phyloP scores from a whole-genome alignment of 805 yeast genomes.

The Candida rishiriensis region DNA sequence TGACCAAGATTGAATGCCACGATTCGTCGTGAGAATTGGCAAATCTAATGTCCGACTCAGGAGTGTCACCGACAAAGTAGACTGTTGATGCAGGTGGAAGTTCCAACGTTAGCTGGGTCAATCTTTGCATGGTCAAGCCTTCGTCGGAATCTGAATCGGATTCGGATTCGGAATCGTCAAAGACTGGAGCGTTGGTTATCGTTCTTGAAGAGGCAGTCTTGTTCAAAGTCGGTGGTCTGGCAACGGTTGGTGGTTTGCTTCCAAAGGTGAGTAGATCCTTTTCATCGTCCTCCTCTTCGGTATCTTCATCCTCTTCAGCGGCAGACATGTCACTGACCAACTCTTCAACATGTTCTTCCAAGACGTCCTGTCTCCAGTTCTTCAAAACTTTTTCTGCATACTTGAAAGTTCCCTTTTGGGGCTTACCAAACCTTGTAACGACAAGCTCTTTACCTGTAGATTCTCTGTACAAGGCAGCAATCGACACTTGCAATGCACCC shows the following conservation, averaged over 20 bases:
- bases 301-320: conserved; percentile 14
- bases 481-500: conserved; percentile 90
- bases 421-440: conserved; percentile 85
- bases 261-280: conserved; percentile 20
- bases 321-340: conserved; percentile 14
- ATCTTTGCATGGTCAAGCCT: conserved; percentile 42
- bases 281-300: conserved; percentile 18
- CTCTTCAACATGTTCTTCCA: conserved; percentile 66
- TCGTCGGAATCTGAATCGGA: conserved; percentile 29
- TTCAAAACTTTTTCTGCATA: conserved; percentile 76
- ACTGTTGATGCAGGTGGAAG: conserved; percentile 83
- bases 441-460: conserved; percentile 78
- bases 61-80: conserved; percentile 86
- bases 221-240: conserved; percentile 6
- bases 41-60: conserved; percentile 83
- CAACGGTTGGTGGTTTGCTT: conserved; percentile 4
- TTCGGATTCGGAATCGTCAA: conserved; percentile 28
- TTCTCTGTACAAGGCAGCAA: conserved; percentile 79
- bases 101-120: conserved; percentile 43
- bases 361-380: conserved; percentile 73
- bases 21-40: conserved; percentile 82
- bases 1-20: conserved; percentile 81
- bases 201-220: neutral
- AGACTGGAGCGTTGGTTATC: conserved; percentile 13
- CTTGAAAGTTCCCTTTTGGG: conserved; percentile 81